These are phyloP conservation scores for Aspergillus cristatus DNA, from an alignment of 495 filamentous ascomycete genomes.

Conservation along the genomic window DNA sequence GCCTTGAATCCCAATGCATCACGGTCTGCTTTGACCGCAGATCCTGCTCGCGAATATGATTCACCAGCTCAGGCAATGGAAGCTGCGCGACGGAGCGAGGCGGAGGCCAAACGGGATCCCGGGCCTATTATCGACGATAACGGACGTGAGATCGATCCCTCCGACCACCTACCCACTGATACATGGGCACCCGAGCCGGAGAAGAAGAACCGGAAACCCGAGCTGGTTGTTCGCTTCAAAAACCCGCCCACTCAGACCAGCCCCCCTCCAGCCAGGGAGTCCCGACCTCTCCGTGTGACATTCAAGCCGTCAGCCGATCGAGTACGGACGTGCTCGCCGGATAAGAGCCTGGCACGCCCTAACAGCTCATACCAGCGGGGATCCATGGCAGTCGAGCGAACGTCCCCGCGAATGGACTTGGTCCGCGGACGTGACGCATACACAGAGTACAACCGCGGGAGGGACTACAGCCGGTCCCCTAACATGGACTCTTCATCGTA, in stretches of 20 bases:
- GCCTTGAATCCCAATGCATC: slow-evolving; percentile 35
- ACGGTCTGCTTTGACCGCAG: slow-evolving; percentile 18
- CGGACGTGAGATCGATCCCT: slow-evolving; percentile 83
- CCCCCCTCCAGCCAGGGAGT: slow-evolving; percentile 1
- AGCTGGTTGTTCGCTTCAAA: slow-evolving; percentile 45
- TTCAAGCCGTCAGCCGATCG: neutral
- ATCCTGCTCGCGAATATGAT: slow-evolving; percentile 31
- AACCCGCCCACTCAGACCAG: slow-evolving; percentile 23
- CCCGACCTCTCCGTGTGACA: neutral
- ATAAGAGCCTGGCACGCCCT: neutral
- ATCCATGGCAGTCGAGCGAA: neutral
- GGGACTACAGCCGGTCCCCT: slow-evolving; percentile 5
- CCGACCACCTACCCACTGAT: slow-evolving; percentile 83
- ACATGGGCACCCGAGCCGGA: slow-evolving; percentile 95
- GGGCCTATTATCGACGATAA: slow-evolving; percentile 67
- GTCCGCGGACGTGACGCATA: neutral
- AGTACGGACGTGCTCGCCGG: neutral
- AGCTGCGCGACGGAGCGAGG: slow-evolving; percentile 24
- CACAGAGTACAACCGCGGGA: slow-evolving; percentile 7
- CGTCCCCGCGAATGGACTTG: neutral
- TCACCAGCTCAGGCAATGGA: slow-evolving; percentile 35
- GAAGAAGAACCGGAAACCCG: slow-evolving; percentile 53
- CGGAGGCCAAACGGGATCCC: slow-evolving; percentile 25
- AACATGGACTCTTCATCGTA: no score
- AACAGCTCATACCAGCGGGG: neutral